phyloP scores from a whole-genome alignment of 2,329 filamentous ascomycete species.

The Thielaviopsis euricoi region DNA sequence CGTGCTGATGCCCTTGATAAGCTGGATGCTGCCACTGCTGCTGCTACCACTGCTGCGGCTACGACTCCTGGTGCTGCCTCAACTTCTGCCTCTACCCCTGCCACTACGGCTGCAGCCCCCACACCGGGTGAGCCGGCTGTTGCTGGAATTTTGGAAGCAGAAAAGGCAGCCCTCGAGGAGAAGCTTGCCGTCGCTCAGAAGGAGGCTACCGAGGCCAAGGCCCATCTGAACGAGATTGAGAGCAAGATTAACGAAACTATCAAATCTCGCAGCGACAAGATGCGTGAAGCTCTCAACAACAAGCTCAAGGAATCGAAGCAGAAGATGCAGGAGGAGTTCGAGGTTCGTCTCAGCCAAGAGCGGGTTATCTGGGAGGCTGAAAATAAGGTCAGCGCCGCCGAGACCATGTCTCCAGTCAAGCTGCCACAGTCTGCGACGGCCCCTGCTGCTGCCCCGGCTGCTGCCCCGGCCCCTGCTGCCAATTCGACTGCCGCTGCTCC shows the following conservation, averaged over 20 bases:
- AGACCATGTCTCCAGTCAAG: constrained; percentile 13
- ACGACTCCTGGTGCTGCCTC: constrained; percentile 15
- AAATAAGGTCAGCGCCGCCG: constrained; percentile 19
- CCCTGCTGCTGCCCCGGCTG: constrained; percentile 14
- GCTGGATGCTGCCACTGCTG: constrained; percentile 40
- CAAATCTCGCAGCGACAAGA: constrained; percentile 49
- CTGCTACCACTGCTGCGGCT: constrained; percentile 16
- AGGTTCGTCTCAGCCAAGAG: constrained; percentile 40
- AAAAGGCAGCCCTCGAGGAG: constrained; percentile 44
- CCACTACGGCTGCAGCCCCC: constrained; percentile 12
- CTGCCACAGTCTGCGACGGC: constrained; percentile 10
- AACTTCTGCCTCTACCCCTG: constrained; percentile 12
- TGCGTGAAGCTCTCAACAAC: constrained; percentile 51
- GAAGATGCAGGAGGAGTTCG: constrained; percentile 33
- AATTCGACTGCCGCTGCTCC: constrained; percentile 23
- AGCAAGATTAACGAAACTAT: constrained; percentile 41
- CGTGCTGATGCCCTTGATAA: constrained; percentile 53
- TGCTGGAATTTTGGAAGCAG: constrained; percentile 33
- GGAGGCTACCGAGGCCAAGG: constrained; percentile 46
- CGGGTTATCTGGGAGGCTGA: constrained; percentile 45
- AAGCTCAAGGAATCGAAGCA: constrained; percentile 52
- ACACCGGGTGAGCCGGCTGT: constrained; percentile 14
- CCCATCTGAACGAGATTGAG: constrained; percentile 47
- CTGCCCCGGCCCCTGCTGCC: constrained; percentile 23
- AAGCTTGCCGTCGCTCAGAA: constrained; percentile 44